Base-by-base conservation (phyloP, 129 eudicot species). In the Flaveria robusta region DNA sequence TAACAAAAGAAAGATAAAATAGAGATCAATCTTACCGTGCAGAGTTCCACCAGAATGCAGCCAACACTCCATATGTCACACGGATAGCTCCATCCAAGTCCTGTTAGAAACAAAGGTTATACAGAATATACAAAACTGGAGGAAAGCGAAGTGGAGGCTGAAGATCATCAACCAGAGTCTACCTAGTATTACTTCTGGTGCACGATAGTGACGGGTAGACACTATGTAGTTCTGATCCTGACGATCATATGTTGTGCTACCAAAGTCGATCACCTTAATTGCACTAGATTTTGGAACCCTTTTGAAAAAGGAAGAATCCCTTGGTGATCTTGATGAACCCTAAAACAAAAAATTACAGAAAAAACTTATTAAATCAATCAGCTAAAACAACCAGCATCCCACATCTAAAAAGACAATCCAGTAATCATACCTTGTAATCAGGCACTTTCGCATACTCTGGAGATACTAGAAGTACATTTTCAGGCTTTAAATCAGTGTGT, bases 51-150 rank as follows among this genome's bases (percentile, higher is more conserved):
- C 63, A 94, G 63, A 52, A 94, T 94, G 74, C 99, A 94, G 43
- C 99, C 99, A 15, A 91, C 96, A 72, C 99, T 94, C 97, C 97
- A 94, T 23, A 94, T 74, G 75, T 94, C 99, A 85, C 99, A 94
- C 7, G 96, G 96, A 39, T 89, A 94, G 46, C 89, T 87, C 99
- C 99, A 94, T 22, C 99, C 99, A 23, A 82, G 88, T 20, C 98
- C 98, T 94, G 81, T 19, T 2, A 6, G 49, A 60, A 39, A 31
- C 46, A 54, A 2, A 26, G 5, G 49, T 52, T 39, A 49, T n/a
- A 29, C 4, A 7, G 3, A n/a, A 64, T 7, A 27, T 7, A 62
- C 43, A 27, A 1, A 27, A 9, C 5, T 56, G 31, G 4, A 51
- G 19, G 5, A 23, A 10, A 59, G 11, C 13, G 0, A 26, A 16